Base-by-base conservation (phyloP, 768 basidiomycete species). In the Russula sp. region DNA sequence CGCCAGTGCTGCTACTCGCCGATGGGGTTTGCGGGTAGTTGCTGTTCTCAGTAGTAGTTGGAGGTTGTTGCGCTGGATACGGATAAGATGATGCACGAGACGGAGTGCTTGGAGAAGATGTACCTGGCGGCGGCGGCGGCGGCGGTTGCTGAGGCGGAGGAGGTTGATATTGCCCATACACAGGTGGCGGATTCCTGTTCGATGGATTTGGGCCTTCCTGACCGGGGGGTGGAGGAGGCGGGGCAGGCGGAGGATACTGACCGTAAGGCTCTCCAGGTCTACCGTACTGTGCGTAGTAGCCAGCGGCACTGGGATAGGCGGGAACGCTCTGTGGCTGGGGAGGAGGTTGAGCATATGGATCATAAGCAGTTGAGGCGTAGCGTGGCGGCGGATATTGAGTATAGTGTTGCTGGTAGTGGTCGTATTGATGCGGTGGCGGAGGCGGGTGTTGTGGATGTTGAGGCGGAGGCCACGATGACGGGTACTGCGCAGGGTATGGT, bases 341-440 rank as follows among this genome's bases (percentile, higher is more conserved):
- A 46, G 67, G 64, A n/a, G 67, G 67, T 1, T 65, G 65, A 9
- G 34, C 36, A 58, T 68, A 67, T 5, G 65, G 57, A 9, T 66
- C 64, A 20, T 68, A 63, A 22, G 16, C 38, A 34, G 52, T 14
- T 2, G 67, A 53, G 18, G 67, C 24, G 26, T 68, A 66, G 28
- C 67, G 61, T 11, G 63, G 63, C 0, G 64, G 61, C 18, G 60
- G 52, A 51, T 67, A 67, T n/a, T 59, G 65, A 36, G 60, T 4
- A 49, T 62, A 63, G 44, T 68, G 65, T 22, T 60, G 61, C 5
- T 34, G 58, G 46, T 67, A 67, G 30, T 65, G 63, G 34, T 65
- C 58, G 18, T 67, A 67, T 18, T 65, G 63, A 1, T 65, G 66
- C 13, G 48, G 64, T 5, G 51, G 65, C 7, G 66, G 65, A 0